phyloP scores from a whole-genome alignment of 1,284 basidiomycete genomes.

The Clitocybe nebularis region DNA sequence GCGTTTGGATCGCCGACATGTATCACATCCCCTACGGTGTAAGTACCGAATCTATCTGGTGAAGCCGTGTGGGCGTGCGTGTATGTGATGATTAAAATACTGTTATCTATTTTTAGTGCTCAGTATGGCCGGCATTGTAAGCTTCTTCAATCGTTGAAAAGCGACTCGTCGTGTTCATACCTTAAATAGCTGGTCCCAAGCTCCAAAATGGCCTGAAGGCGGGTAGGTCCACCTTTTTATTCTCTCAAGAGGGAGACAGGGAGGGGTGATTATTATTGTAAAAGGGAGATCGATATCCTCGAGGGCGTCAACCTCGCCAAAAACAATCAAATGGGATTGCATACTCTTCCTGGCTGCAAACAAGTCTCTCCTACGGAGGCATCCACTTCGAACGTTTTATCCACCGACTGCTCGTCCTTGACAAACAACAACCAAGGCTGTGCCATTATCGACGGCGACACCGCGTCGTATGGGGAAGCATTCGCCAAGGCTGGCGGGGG shows the following conservation, averaged over 20 bases:
- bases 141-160: background rate
- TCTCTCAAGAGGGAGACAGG: background rate
- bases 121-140: conserved; percentile 68
- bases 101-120: conserved; percentile 42
- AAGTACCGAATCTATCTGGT: conserved; percentile 21
- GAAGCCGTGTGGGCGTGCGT: background rate
- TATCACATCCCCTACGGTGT: conserved; percentile 69
- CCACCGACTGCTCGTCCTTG: conserved; percentile 57
- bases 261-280: background rate
- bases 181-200: conserved; percentile 49
- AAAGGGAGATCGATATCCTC: conserved; percentile 69
- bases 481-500: conserved; percentile 69
- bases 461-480: conserved; percentile 56
- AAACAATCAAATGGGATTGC: conserved; percentile 66
- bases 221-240: conserved; percentile 33
- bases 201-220: conserved; percentile 58
- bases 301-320: conserved; percentile 68
- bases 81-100: no score
- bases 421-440: conserved; percentile 62
- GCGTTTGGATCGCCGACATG: conserved; percentile 64
- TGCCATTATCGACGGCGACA: conserved; percentile 47
- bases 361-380: conserved; percentile 46
- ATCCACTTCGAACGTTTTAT: conserved; percentile 45
- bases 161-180: background rate
- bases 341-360: conserved; percentile 60